Percentiles rank a stretch among this genome's conserved stretches.
These are phyloP conservation scores for Starmerella vitae DNA, from an alignment of 805 yeast species.

Conservation along the genomic window DNA sequence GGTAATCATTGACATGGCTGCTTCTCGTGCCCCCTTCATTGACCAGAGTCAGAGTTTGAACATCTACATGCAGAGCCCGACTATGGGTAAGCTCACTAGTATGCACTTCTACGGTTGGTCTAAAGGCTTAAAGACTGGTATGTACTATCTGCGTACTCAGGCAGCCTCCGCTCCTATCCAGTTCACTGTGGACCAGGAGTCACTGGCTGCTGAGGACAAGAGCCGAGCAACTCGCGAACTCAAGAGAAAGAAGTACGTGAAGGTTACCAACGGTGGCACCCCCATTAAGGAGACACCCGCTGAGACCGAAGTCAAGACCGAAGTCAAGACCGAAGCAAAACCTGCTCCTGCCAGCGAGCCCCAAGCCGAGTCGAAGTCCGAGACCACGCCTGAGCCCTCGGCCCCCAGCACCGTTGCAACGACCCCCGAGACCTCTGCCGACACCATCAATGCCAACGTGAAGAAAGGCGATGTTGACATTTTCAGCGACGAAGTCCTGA, in stretches of 20 bases:
- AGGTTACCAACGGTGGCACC: neutral
- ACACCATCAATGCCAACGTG: conserved; percentile 14
- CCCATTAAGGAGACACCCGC: neutral
- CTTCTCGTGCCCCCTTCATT: conserved; percentile 57
- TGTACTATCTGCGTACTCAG: conserved; percentile 94
- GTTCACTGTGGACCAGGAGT: conserved; percentile 55
- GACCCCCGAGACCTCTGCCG: conserved; percentile 7
- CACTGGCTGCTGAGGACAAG: conserved; percentile 21
- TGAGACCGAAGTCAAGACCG: neutral
- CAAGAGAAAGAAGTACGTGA: conserved; percentile 20
- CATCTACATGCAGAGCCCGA: conserved; percentile 75
- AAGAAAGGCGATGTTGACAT: conserved; percentile 54
- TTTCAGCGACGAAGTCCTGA: conserved; percentile 83
- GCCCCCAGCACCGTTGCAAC: conserved; percentile 9
- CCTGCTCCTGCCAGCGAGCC: neutral
- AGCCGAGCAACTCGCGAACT: conserved; percentile 15
- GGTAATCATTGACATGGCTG: conserved; percentile 73
- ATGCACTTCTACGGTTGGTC: conserved; percentile 99
- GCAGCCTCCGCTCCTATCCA: conserved; percentile 96
- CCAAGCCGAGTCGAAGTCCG: neutral
- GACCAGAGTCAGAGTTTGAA: conserved; percentile 89
- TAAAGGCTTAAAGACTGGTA: conserved; percentile 95
- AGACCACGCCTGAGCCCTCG: neutral
- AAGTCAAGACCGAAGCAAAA: neutral
- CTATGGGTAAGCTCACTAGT: conserved; percentile 90